Percentiles rank a stretch among this genome's conserved stretches.
Evolutionary conservation across 345 rosid species (phyloP).

Genomic region (Eucalyptus sp.): DNA sequence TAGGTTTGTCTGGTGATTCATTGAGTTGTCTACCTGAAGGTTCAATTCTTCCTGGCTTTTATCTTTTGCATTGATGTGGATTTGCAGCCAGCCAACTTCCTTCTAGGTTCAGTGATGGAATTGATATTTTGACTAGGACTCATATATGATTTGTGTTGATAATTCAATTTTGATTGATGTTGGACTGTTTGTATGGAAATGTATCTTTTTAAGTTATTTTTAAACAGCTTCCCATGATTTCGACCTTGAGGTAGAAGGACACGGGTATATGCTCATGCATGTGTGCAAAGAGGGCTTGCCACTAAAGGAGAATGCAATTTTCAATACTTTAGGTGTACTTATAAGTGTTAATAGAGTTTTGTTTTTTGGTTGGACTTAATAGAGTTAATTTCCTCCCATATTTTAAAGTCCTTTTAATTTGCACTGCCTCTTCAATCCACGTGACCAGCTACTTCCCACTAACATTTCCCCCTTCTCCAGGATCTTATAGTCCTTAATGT

Average conservation of each 20-base stretch:
- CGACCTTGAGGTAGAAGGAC: background rate
- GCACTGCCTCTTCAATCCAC: background rate
- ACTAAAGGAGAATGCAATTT: background rate
- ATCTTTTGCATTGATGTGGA: background rate
- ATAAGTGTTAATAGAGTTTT: background rate
- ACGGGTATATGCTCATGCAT: background rate
- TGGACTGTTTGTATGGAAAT: background rate
- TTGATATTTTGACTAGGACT: background rate
- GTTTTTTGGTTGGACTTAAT: background rate
- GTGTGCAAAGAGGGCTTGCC: background rate
- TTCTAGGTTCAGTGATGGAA: background rate
- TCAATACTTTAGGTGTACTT: background rate
- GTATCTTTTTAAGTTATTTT: background rate
- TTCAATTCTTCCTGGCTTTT: background rate
- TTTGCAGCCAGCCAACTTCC: background rate
- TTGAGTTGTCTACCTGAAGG: background rate
- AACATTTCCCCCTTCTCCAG: background rate
- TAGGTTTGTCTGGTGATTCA: background rate
- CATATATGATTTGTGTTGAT: background rate
- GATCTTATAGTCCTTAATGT: background rate
- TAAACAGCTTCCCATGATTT: background rate
- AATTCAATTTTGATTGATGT: background rate
- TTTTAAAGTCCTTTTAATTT: background rate
- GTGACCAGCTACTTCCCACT: background rate
- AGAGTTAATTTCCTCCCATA: background rate